Base-by-base conservation (phyloP, 495 filamentous ascomycete genomes). In the Lasiosphaeria hispida region DNA sequence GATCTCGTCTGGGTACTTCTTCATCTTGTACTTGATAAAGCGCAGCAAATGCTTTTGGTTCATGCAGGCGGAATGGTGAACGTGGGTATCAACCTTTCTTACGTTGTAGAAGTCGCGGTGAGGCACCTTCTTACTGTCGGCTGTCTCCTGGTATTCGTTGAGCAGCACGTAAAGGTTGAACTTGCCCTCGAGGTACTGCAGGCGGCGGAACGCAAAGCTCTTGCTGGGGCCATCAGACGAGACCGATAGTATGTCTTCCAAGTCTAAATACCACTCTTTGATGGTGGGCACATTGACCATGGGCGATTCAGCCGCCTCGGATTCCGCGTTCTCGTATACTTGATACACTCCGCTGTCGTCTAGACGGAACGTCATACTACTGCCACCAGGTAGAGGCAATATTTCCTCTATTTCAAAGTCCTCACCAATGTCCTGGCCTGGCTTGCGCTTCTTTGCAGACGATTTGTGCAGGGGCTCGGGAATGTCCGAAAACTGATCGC, bases 21-120 rank as follows among this genome's bases (percentile, higher is more conserved):
- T 96, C 89, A 98, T 96, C 74, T 97, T 97, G 76, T 90, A 96
- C 72, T 98, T 98, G 74, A 98, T 98, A 72, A 97, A 98, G 39
- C 94, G 89, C 58, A 98, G 79, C 41, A 98, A 77, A 79, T 98
- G 94, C 68, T 98, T 98, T 76, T 97, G 94, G 71, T 97, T 98
- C 94, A 98, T 98, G 70, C 95, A 97, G 39, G 94, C 95, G 5
- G 94, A 98, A 71, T 98, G 94, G 71, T 98, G 94, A 58, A 98
- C 94, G 79, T 98, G 94, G 11, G 94, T 98, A 72, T 98, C 94
- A 18, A 98, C 95, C 72, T 98, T 98, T 59, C 94, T 82, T 48
- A 98, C 94, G 67, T 98, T 98, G 75, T 98, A 98, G 66, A 98
- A 98, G 72, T 98, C 94, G 75, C 94, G 83, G 70, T 98, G 94